Evolutionary conservation across 1,139 yeast species (phyloP).

Genomic region (Pichia sp.): DNA sequence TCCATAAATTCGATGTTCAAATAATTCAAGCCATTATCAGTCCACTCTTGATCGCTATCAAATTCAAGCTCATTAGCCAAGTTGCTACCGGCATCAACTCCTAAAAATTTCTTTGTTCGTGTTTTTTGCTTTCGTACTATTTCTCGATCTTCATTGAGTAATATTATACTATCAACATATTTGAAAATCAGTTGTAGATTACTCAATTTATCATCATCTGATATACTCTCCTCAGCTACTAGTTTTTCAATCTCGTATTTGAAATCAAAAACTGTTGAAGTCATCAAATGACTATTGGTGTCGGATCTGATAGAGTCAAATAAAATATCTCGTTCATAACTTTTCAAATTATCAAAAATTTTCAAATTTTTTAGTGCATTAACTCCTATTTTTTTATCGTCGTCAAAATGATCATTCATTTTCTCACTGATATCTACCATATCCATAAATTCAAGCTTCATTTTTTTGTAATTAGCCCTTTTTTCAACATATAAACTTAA

Average conservation of each 20-base stretch:
- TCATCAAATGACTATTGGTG: constrained; percentile 17
- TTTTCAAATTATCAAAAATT: constrained; percentile 25
- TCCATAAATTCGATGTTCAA: constrained; percentile 45
- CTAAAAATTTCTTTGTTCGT: constrained; percentile 1
- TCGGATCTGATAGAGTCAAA: constrained; percentile 16
- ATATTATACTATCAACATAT: constrained; percentile 38
- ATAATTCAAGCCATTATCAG: constrained; percentile 24
- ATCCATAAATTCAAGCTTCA: constrained; percentile 16
- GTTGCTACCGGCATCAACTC: not conserved
- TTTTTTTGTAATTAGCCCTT: constrained; percentile 32
- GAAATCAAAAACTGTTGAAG: constrained; percentile 45
- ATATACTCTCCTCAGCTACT: constrained; percentile 34
- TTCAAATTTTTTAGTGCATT: constrained; percentile 18
- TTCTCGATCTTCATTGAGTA: constrained; percentile 1
- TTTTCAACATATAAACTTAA: constrained; percentile 45
- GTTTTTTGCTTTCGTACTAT: constrained; percentile 2
- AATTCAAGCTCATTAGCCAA: not conserved
- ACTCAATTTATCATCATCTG: constrained; percentile 50
- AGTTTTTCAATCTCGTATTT: constrained; percentile 43
- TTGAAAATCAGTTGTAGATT: constrained; percentile 57
- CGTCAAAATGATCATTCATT: not conserved
- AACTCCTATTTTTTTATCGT: not conserved
- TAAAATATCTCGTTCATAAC: constrained; percentile 32
- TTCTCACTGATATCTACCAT: constrained; percentile 8
- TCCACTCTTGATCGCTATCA: constrained; percentile 3